Base-by-base conservation (phyloP, 352 stramenopile genomes). In the Phytopythium delawarense region DNA sequence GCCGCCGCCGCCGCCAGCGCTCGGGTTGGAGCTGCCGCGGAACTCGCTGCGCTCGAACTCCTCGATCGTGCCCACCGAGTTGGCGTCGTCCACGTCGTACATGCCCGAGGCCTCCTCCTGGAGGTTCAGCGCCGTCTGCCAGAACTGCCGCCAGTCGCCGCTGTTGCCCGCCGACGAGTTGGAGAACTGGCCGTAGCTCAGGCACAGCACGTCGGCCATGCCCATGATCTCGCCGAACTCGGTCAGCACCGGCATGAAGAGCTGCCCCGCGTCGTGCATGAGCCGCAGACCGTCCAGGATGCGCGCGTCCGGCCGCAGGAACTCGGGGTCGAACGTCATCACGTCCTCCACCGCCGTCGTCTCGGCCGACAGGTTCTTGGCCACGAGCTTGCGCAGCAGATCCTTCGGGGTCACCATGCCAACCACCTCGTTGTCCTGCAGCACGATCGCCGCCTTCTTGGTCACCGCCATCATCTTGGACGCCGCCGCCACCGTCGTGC, bases 321-420 rank as follows among this genome's bases (percentile, higher is more conserved):
- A 82, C 52, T 94, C 82, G 0, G 87, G 88, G 40, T 95, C 86
- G 40, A 79, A 68, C 5, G 88, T 96, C 88, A 96, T 96, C 20
- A 96, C 84, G 28, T 94, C 81, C 42, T 91, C 80, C 4, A 96
- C 88, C 0, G 79, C 74, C 2, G 87, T 94, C 34, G 79, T 88
- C 52, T 89, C 74, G 12, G 83, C 85, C 34, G 84, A 79, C 51
- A 92, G 49, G 9, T 81, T 80, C 79, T 93, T 94, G 28, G 87
- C 87, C 25, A 95, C 88, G 20, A 94, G 65, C 66, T 96, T 96
- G 12, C 83, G 84, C 21, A 96, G 71, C 63, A 96, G 63, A 59
- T 95, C 87, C 64, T 94, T 94, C 8, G 87, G 88, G 9, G 85
- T 94, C 44, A 95, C 79, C 74, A 94, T 94, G 63, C 85, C 88